phyloP scores from a whole-genome alignment of 441 rosid species.

The Jatropha multifida region DNA sequence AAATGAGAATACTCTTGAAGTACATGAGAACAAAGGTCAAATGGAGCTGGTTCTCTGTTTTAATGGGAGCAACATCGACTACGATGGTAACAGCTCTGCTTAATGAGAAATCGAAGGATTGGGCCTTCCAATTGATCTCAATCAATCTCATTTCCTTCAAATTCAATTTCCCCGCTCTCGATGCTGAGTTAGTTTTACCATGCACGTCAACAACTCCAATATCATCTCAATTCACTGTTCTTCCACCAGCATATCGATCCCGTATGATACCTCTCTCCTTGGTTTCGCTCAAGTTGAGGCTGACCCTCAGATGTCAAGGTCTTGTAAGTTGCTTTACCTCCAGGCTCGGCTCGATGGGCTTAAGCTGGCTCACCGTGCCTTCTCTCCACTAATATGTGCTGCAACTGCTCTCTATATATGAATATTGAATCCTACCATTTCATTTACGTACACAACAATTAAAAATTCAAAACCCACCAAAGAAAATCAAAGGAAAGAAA shows the following conservation, averaged over 20 bases:
- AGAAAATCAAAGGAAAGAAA: no score
- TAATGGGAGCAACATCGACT: constrained; percentile 66
- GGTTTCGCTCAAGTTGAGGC: constrained; percentile 70
- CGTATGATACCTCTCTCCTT: constrained; percentile 76
- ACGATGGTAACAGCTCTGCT: constrained; percentile 43
- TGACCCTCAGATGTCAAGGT: constrained; percentile 61
- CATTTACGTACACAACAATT: no score
- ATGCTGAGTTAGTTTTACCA: constrained; percentile 75
- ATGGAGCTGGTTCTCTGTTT: constrained; percentile 79
- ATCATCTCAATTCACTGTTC: constrained; percentile 59
- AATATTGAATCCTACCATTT: no score
- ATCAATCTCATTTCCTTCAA: constrained; percentile 74
- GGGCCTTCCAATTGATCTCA: constrained; percentile 73
- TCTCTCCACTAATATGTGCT: no score
- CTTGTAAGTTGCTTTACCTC: constrained; percentile 60
- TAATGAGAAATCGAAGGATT: constrained; percentile 66
- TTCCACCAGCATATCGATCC: constrained; percentile 70
- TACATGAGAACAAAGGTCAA: constrained; percentile 42
- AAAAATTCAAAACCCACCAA: no score
- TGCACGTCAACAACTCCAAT: constrained; percentile 84
- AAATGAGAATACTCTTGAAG: no score
- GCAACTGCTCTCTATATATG: no score
- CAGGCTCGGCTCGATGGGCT: constrained; percentile 70
- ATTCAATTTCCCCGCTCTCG: constrained; percentile 65
- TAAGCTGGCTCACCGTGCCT: constrained; percentile 77